These are phyloP conservation scores for Euryodendron excelsum DNA, from an alignment of 148 eudicot genomes.

Conservation along the genomic window DNA sequence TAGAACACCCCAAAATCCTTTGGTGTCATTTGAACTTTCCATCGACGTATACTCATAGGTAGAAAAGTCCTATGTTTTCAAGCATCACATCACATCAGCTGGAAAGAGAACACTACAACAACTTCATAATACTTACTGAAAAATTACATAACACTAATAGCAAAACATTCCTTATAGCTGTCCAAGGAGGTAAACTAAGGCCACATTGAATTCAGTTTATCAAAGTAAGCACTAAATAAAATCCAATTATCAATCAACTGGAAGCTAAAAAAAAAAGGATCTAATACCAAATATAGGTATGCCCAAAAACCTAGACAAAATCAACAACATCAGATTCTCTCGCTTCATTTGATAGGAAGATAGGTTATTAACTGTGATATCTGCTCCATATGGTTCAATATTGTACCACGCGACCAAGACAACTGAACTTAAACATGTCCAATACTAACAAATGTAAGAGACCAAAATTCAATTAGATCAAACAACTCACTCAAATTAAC, in stretches of 20 bases:
- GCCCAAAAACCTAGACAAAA: too few species aligned
- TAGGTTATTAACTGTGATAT: too few species aligned
- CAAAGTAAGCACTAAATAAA: background rate
- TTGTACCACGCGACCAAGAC: too few species aligned
- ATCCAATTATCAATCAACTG: background rate
- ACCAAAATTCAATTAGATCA: background rate
- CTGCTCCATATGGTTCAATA: too few species aligned
- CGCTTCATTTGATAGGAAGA: too few species aligned
- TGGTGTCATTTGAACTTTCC: conserved; percentile 43
- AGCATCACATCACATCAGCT: conserved; percentile 12
- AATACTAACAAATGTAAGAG: too few species aligned
- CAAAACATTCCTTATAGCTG: background rate
- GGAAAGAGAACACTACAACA: conserved; percentile 1
- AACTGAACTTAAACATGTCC: too few species aligned
- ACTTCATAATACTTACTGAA: background rate
- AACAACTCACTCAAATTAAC: background rate
- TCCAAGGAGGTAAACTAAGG: background rate
- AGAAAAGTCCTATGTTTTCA: conserved; percentile 36
- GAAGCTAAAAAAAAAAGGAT: too few species aligned
- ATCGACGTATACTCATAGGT: conserved; percentile 45
- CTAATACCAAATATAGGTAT: too few species aligned
- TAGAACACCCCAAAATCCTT: conserved; percentile 84
- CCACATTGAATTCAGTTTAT: background rate
- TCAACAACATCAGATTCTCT: background rate
- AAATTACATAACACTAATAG: background rate